A percentile compares a stretch with the other conserved stretches of the same genome.
These are phyloP conservation scores for Alnus glutinosa DNA, from an alignment of 306 rosid genomes.

Conservation along the genomic window DNA sequence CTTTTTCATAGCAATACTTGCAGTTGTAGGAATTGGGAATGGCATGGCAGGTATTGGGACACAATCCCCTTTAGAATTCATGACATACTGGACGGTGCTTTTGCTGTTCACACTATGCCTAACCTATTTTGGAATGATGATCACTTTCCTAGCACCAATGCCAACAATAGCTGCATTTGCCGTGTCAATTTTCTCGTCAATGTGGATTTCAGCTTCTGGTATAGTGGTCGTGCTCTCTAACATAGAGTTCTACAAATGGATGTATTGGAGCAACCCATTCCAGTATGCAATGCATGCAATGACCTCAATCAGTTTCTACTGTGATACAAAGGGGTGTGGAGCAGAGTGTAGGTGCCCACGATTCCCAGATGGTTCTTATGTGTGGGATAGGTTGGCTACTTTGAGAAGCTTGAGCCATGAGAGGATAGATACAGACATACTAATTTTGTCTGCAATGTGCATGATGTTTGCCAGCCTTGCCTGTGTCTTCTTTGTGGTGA, in stretches of 20 bases:
- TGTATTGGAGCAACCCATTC: conserved; percentile 15
- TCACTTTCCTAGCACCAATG: conserved; percentile 16
- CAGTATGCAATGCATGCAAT: conserved; percentile 10
- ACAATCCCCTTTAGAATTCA: background rate
- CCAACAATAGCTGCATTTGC: conserved; percentile 15
- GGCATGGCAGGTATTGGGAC: conserved; percentile 4
- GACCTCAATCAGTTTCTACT: conserved; percentile 17
- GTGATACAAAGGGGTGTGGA: background rate
- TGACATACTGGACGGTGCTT: conserved; percentile 1
- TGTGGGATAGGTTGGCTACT: background rate
- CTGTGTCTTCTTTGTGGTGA: conserved; percentile 5
- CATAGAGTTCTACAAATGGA: conserved; percentile 4
- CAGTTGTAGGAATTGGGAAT: conserved; percentile 14
- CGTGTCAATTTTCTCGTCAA: conserved; percentile 1
- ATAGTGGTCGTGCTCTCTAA: background rate
- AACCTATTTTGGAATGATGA: conserved; percentile 16
- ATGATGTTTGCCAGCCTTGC: conserved; percentile 15
- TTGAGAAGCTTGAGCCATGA: conserved; percentile 14
- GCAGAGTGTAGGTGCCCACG: background rate
- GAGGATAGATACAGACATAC: conserved; percentile 5
- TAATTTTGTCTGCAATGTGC: conserved; percentile 15
- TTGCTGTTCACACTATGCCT: conserved; percentile 3
- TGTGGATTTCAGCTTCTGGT: conserved; percentile 5
- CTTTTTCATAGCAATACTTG: conserved; percentile 5
- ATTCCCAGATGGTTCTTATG: conserved; percentile 20